Evolutionary conservation across 176 grass and related monocot species (phyloP), one percentile per base, ranked within the genome.

Genomic region (Oryza rufipogon): DNA sequence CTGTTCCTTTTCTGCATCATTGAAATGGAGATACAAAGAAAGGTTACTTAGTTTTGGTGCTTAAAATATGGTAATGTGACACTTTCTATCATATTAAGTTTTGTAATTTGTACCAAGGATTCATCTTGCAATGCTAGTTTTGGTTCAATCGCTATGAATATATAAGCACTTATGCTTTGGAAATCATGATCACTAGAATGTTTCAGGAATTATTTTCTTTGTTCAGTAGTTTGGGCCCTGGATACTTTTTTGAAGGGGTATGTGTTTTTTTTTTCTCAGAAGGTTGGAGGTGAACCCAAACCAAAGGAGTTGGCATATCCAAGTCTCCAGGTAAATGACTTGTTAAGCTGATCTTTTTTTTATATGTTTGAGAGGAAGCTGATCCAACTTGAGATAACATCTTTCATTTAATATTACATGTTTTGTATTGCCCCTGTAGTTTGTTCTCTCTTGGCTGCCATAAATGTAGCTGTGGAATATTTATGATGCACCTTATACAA

Each of bases 311-410:
- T 92, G 79, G 80, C 69, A 87, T 99, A 91, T 86, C 76, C 84
- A 71, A 96, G 91, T 73, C 71, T 99, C 49, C 73, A 95, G 93
- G 96, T 98, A 91, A 12, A 71, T 77, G 61, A 72, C 4, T 80
- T 87, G 34, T 5, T 60, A 70, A 48, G 14, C 10, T 30, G 14
- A 44, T 28, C 2, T 30, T 52, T 52, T 52, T 52, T 52, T 16
- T 52, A 1, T 51, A 14, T 49, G 4, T 52, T 52, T 52, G 49
- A 51, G 48, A 51, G 13, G 14, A 66, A 46, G 26, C 19, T 60
- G 19, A 60, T 9, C 56, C n/a, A 22, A 60, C 1, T 67, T 30
- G 2, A 47, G 52, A 66, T 81, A 70, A 23, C 39, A 74, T 70
- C n/a, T 44, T 77, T 71, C 11, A 52, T 81, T 46, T 72, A 47